Conservation (phyloP, 2,329 filamentous ascomycete species). For the Calonectria pseudoturangicola region DNA sequence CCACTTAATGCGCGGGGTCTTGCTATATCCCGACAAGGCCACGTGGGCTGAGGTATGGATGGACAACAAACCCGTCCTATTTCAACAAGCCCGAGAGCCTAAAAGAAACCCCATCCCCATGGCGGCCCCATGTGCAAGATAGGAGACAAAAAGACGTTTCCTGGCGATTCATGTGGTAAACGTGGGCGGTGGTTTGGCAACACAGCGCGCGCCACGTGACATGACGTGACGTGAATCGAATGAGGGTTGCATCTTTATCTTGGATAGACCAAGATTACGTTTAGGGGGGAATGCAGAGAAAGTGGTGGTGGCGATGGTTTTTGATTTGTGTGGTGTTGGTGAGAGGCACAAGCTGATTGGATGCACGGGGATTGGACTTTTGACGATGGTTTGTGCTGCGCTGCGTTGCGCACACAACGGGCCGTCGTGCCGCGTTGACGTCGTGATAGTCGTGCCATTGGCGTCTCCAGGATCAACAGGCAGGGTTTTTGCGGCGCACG, state of each 20-base stretch:
- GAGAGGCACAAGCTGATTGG: too few relatives aligned
- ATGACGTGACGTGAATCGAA: neutral
- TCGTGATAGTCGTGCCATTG: neutral
- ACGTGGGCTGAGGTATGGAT: constrained; percentile 8
- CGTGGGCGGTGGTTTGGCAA: neutral
- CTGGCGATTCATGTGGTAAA: neutral
- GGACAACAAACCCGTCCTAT: constrained; percentile 2
- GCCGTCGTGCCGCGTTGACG: neutral
- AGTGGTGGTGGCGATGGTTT: too few relatives aligned
- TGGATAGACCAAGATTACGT: neutral
- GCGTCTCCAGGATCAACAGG: neutral
- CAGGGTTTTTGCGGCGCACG: neutral
- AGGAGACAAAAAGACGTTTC: too few relatives aligned
- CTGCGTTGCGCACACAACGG: neutral
- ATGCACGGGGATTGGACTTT: too few relatives aligned
- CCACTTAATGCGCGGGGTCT: constrained; percentile 4
- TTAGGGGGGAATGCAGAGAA: too few relatives aligned
- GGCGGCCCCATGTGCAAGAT: neutral
- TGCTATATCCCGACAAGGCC: constrained; percentile 1
- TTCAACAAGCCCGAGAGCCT: neutral
- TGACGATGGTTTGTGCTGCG: too few relatives aligned
- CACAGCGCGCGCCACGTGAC: neutral
- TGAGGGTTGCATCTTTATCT: neutral
- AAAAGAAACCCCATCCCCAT: neutral
- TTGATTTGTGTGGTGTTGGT: too few relatives aligned